Evolutionary conservation across 2,329 filamentous ascomycete species (phyloP), one percentile per base, ranked within the genome.

Genomic region (Monilinia vaccinii-corymbosi): DNA sequence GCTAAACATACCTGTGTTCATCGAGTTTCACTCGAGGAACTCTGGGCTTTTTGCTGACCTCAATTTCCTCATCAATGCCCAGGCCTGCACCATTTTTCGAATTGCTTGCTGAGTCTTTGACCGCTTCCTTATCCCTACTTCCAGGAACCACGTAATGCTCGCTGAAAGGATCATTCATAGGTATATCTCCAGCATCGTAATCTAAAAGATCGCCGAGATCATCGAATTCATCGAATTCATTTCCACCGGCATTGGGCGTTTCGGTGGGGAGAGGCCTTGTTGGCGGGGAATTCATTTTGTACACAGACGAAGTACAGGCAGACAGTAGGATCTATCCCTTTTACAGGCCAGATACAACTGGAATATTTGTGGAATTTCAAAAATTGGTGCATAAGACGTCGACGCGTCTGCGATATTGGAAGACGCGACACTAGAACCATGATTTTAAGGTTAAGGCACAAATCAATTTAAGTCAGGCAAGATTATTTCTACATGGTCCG

Each of bases 51-150:
- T 82, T 66, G 21, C 66, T 83, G 5, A 97, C 81, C 59, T 89
- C 86, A 57, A 99, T 82, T 68, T 96, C 90, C 70, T 95, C 85
- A 65, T 97, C 92, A 60, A 97, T 84, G 49, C 92, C 91, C 2
- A 96, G 75, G 0, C 79, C 79, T 10, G 77, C 79, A 32, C 79
- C 66, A 81, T 81, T 63, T 77, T 79, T 62, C 73, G 71, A 38
- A 71, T 67, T 63, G 46, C 57, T 44, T 60, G 68, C 60, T 55
- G 67, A 65, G 56, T 72, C 71, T n/a, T 79, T 76, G 28, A 82
- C 80, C 1, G 78, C 77, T 60, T 65, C 61, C 47, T 58, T 60
- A 52, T 68, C 61, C 59, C 67, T 67, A n/a, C 47, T 53, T 34
- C 42, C 56, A 36, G 64, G 56, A 21, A 52, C 58, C 25, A 64